These are phyloP conservation scores for Uronychia binucleata DNA, from an alignment of 73 alveolate genomes.

Conservation along the genomic window DNA sequence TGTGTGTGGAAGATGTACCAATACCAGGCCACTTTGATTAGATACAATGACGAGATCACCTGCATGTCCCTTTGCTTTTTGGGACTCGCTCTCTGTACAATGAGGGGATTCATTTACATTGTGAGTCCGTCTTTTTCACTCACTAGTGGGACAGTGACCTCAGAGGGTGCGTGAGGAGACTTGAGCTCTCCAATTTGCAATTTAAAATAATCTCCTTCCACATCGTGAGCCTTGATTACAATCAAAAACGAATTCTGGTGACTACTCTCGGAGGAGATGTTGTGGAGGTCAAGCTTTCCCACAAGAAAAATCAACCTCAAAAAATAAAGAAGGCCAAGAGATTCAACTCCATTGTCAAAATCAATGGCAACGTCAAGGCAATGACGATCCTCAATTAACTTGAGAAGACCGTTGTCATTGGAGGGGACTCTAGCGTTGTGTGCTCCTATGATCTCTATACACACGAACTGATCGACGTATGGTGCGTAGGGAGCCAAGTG, in stretches of 20 bases:
- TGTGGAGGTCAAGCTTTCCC: slow-evolving; percentile 60
- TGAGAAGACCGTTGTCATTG: slow-evolving; percentile 66
- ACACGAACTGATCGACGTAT: slow-evolving; percentile 86
- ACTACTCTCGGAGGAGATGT: slow-evolving; percentile 87
- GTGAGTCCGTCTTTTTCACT: neutral
- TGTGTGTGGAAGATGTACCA: slow-evolving; percentile 57
- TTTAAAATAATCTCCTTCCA: slow-evolving; percentile 76
- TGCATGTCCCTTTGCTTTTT: slow-evolving; percentile 48
- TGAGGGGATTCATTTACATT: slow-evolving; percentile 74
- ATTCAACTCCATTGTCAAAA: slow-evolving; percentile 68
- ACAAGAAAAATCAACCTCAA: slow-evolving; percentile 47
- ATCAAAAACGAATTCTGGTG: slow-evolving; percentile 65
- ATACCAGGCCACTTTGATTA: slow-evolving; percentile 50
- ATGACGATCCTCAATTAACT: slow-evolving; percentile 67
- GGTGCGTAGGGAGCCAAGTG: slow-evolving; percentile 79
- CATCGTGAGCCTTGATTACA: slow-evolving; percentile 65
- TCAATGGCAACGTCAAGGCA: slow-evolving; percentile 70
- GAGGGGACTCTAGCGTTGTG: slow-evolving; percentile 83
- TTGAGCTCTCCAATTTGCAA: slow-evolving; percentile 67
- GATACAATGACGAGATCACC: slow-evolving; percentile 63
- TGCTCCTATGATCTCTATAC: slow-evolving; percentile 74
- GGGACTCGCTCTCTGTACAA: slow-evolving; percentile 78
- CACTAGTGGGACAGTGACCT: slow-evolving; percentile 70
- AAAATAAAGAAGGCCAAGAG: slow-evolving; percentile 60
- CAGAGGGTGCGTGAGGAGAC: slow-evolving; percentile 55